A percentile compares a stretch with the other conserved stretches of the same genome.
Conservation (phyloP, 805 yeast genomes). For the Myxozyma lipomycoides region DNA sequence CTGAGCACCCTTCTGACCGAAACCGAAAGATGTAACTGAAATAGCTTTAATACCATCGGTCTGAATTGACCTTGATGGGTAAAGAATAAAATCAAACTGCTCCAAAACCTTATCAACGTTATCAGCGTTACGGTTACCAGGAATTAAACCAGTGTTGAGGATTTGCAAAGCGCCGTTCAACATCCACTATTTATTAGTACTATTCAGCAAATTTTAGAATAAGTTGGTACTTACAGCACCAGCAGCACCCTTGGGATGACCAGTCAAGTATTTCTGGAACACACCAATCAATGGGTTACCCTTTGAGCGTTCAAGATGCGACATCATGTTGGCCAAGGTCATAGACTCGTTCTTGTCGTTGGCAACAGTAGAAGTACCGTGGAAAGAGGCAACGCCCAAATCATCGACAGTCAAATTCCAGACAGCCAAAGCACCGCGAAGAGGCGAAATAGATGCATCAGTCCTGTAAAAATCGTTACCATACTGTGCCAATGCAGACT, state of each 20-base stretch:
- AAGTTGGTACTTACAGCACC: conserved; percentile 57
- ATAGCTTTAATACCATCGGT: conserved; percentile 98
- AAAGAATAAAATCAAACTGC: conserved; percentile 81
- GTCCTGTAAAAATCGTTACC: conserved; percentile 90
- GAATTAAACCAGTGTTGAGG: conserved; percentile 86
- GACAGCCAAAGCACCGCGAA: conserved; percentile 94
- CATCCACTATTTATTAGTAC: conserved; percentile 64
- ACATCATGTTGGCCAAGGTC: conserved; percentile 87
- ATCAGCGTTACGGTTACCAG: conserved; percentile 99
- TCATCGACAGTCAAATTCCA: conserved; percentile 92
- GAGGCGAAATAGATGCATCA: conserved; percentile 93
- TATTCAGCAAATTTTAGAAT: conserved; percentile 1
- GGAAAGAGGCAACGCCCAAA: conserved; percentile 95
- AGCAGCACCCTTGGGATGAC: conserved; percentile 99
- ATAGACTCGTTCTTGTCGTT: conserved; percentile 97
- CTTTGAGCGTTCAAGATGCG: conserved; percentile 90
- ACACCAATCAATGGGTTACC: conserved; percentile 98
- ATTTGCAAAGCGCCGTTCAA: conserved; percentile 96
- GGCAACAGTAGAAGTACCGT: conserved; percentile 98
- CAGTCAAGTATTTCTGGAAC: conserved; percentile 97
- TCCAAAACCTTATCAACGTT: conserved; percentile 81
- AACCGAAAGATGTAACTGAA: conserved; percentile 95
- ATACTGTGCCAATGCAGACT: conserved; percentile 87
- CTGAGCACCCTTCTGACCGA: conserved; percentile 99
- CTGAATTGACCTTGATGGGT: conserved; percentile 88